Base-by-base conservation (phyloP, 108 stramenopile genomes). In the Nannochloropsis oceanica region DNA sequence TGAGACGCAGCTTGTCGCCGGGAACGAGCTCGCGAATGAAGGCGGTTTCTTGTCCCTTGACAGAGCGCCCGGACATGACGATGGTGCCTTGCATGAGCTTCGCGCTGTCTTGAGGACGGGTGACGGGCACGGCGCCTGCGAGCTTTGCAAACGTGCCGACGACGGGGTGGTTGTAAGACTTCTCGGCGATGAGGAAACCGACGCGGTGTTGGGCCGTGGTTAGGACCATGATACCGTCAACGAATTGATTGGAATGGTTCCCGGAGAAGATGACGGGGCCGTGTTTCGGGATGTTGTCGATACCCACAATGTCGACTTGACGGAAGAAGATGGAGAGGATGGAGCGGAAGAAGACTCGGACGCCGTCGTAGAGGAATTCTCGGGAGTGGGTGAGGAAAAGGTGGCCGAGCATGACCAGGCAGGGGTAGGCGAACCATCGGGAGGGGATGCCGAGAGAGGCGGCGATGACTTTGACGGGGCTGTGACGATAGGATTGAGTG, bases 201-300 rank as follows among this genome's bases (percentile, higher is more conserved):
- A 97, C 94, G 44, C 93, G 94, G 79, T 94, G 93, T 43, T 93
- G 92, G 46, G 93, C 95, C 0, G 95, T 96, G 42, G 93, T 93
- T 90, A 98, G 90, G 42, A 98, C 91, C 90, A 93, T 94, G 27
- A 96, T 86, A 11, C 93, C 96, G 87, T 98, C 97, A 44, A 98
- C 94, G 81, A 98, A 98, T 85, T 98, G 97, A 89, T 98, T 98
- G 81, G 96, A 94, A 90, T 98, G 97, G 90, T 98, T 98, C 18
- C 96, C 94, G 22, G 92, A 91, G 89, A 98, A 97, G 44, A 98
- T 96, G 20, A 96, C 94, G 10, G 97, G 97, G 1, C 96, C 96
- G 84, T 95, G 93, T 25, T 86, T 82, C 2, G 97, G 97, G 22
- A 98, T 93, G 89, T 97, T 96, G 81, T 96, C 92, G 25, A 89